phyloP scores from a whole-genome alignment of 495 filamentous ascomycete species.

The Barbatosphaeria neglecta region DNA sequence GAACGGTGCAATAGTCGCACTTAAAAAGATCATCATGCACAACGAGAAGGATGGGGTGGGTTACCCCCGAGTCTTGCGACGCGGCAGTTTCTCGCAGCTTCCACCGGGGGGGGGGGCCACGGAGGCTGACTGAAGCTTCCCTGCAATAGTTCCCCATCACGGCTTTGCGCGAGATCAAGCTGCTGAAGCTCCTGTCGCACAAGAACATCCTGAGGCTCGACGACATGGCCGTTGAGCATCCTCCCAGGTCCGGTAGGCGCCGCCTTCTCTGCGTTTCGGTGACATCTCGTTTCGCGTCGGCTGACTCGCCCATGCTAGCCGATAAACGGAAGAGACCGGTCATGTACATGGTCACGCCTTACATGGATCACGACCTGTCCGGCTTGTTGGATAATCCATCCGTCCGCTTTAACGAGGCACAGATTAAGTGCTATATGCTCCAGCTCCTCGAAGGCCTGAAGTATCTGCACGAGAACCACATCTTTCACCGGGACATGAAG shows the following conservation, averaged over 20 bases:
- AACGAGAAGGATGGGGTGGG: slow-evolving; percentile 72
- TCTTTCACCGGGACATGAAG: slow-evolving; percentile 97
- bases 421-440: slow-evolving; percentile 97
- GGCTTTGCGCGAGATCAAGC: slow-evolving; percentile 80
- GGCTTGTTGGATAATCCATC: slow-evolving; percentile 89
- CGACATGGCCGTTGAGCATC: slow-evolving; percentile 89
- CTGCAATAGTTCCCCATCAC: slow-evolving; percentile 58
- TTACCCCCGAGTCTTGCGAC: slow-evolving; percentile 2
- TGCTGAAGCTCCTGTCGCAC: slow-evolving; percentile 87
- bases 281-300: too few relatives aligned
- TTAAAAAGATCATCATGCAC: slow-evolving; percentile 93
- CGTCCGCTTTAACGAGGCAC: slow-evolving; percentile 71
- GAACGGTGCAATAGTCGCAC: slow-evolving; percentile 60
- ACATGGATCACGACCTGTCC: slow-evolving; percentile 97
- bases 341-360: slow-evolving; percentile 98
- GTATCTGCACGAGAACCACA: slow-evolving; percentile 82
- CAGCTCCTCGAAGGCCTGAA: slow-evolving; percentile 82
- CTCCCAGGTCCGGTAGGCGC: slow-evolving; percentile 52
- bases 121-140: slow-evolving; percentile 4
- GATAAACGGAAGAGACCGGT: slow-evolving; percentile 75
- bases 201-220: slow-evolving; percentile 75
- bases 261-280: too few relatives aligned
- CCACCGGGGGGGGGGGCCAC: too few relatives aligned
- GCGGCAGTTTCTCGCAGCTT: background rate
- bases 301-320: too few relatives aligned